Conservation (phyloP, 1,139 yeast species). For the Scheffersomyces titani region DNA sequence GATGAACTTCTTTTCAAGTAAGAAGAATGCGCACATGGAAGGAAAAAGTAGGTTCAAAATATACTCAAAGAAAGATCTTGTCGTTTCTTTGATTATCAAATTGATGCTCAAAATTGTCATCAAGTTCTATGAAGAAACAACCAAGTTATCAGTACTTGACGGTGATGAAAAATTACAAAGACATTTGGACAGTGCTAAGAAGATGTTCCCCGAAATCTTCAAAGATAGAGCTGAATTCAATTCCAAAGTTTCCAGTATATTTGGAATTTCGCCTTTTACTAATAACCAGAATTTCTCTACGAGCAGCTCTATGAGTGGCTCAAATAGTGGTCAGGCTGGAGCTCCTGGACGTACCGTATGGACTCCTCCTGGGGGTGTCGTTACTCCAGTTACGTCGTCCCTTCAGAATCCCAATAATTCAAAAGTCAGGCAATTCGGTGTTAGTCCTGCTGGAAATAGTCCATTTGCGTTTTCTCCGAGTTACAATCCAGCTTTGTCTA, state of each 20-base stretch:
- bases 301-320: not conserved
- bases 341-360: not conserved
- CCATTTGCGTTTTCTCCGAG: constrained; percentile 1
- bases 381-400: not conserved
- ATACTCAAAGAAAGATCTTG: constrained; percentile 24
- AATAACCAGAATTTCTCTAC: not conserved
- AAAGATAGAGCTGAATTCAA: constrained; percentile 5
- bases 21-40: constrained; percentile 7
- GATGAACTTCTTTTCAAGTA: constrained; percentile 22
- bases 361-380: not conserved
- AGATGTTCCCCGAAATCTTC: constrained; percentile 28
- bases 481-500: constrained; percentile 24
- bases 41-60: constrained; percentile 14
- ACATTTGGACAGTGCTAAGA: constrained; percentile 24
- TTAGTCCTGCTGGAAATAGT: not conserved
- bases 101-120: constrained; percentile 26
- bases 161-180: constrained; percentile 16
- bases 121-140: constrained; percentile 24
- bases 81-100: constrained; percentile 22
- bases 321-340: not conserved
- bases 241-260: not conserved
- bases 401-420: not conserved
- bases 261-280: constrained; percentile 6
- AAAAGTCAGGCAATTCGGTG: not conserved
- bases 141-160: constrained; percentile 15